Base-by-base conservation (phyloP, 495 filamentous ascomycete species). In the Pseudoneurospora amorphoporcata region DNA sequence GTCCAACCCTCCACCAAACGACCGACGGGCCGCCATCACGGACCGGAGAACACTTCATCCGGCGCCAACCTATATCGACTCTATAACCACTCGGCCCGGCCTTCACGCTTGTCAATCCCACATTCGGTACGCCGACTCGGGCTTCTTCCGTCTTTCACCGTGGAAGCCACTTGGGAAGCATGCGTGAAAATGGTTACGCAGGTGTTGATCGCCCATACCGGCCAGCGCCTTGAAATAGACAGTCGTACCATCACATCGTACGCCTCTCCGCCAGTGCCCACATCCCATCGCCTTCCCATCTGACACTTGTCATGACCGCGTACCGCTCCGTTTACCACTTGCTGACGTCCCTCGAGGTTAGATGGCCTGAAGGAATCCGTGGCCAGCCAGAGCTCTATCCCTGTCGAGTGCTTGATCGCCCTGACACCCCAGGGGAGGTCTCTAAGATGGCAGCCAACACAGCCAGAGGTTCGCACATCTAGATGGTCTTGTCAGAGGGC, bases 151-250 rank as follows among this genome's bases (percentile, higher is more conserved):
- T 65, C 53, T 58, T 58, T 29, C 10, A 29, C 29, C 53, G 53
- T 65, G 53, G 53, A 65, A 17, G 53, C 53, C 12, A 17, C 29
- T 32, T 65, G 53, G 7, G 75, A 78, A 79, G 77, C 72, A 83
- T 83, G 81, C 77, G 58, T 72, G 71, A 79, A 77, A 74, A 86
- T 86, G 84, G 83, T 83, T 75, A 94, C 94, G 88, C 88, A 93
- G 81, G 89, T 97, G 81, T 92, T 91, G 82, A 88, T 95, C 73
- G 94, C 92, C 85, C 94, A 95, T 85, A 91, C 91, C 77, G 94
- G 94, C 85, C 89, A 93, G 85, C 90, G 90, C 83, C 86, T 94
- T 79, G 85, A 87, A 76, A 85, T 91, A 74, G 92, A 96, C 81
- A 87, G 88, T 35, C 85, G 87, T 69, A 87, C 88, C 68, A 89